Conservation (phyloP, 805 yeast genomes). For the Pichia sporocuriosa region DNA sequence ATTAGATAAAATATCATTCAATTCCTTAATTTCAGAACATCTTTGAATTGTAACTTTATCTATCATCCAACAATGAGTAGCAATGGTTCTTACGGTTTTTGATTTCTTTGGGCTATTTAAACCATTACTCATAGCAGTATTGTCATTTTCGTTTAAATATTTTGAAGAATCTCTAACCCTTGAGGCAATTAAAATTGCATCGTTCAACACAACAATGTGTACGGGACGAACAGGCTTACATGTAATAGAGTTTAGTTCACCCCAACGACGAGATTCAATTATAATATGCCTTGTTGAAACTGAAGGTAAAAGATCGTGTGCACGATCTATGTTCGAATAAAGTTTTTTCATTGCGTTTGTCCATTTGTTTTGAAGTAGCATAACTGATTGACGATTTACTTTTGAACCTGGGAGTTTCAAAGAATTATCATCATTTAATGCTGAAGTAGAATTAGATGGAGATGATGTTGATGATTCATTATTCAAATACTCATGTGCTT, state of each 20-base stretch:
- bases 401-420: constrained; percentile 20
- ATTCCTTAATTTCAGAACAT: constrained; percentile 4
- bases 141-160: constrained; percentile 3
- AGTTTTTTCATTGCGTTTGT: constrained; percentile 60
- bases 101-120: constrained; percentile 1
- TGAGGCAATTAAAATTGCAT: constrained; percentile 67
- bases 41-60: constrained; percentile 26
- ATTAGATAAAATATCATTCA: constrained; percentile 1
- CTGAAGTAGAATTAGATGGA: neutral
- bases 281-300: constrained; percentile 75
- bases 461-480: too few relatives aligned
- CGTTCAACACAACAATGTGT: constrained; percentile 73
- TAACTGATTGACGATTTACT: constrained; percentile 60
- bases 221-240: constrained; percentile 73
- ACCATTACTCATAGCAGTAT: constrained; percentile 20
- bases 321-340: constrained; percentile 85
- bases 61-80: constrained; percentile 75
- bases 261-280: constrained; percentile 79
- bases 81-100: constrained; percentile 33
- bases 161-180: constrained; percentile 35
- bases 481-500: constrained; percentile 17
- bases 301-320: constrained; percentile 69
- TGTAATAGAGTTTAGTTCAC: constrained; percentile 77
- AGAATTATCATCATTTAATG: neutral
- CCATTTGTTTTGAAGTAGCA: constrained; percentile 78